phyloP scores from a whole-genome alignment of 2,329 filamentous ascomycete species.

The Cadophora luteo-olivacea region DNA sequence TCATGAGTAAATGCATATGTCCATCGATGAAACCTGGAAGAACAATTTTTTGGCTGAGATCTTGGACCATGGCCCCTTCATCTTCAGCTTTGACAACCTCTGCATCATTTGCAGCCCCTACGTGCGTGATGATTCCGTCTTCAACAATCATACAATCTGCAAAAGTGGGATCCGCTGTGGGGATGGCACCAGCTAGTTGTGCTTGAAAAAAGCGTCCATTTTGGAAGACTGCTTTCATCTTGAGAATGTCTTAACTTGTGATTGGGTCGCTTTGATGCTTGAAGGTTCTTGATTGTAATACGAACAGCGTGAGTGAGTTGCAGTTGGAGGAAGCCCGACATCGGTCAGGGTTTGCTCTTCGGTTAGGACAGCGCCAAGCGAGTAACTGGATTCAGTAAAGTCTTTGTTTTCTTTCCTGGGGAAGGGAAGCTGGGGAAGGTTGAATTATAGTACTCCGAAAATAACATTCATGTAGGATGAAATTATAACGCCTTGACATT shows the following conservation, averaged over 20 bases:
- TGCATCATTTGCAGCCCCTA: constrained; percentile 39
- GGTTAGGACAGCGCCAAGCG: neutral
- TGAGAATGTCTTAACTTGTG: neutral
- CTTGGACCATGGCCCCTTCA: constrained; percentile 35
- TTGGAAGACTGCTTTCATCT: neutral
- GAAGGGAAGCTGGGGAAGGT: neutral
- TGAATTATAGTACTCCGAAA: too few species aligned
- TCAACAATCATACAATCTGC: constrained; percentile 54
- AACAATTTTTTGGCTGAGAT: constrained; percentile 51
- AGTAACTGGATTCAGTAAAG: neutral
- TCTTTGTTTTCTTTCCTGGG: neutral
- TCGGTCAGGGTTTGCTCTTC: constrained; percentile 2
- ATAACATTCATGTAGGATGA: too few species aligned
- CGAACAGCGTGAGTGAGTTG: too few species aligned
- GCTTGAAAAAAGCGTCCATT: constrained; percentile 9
- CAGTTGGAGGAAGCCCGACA: neutral
- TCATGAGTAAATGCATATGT: constrained; percentile 62
- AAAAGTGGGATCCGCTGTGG: constrained; percentile 9
- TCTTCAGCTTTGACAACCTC: constrained; percentile 31
- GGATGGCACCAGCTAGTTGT: neutral
- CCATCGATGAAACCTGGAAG: constrained; percentile 64
- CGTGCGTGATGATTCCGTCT: constrained; percentile 55
- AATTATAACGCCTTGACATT: too few species aligned
- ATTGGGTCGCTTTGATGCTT: neutral
- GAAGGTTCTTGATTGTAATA: too few species aligned